Evolutionary conservation across 176 grass and related monocot genomes (phyloP).

Genomic region (Aegilops sharonensis): DNA sequence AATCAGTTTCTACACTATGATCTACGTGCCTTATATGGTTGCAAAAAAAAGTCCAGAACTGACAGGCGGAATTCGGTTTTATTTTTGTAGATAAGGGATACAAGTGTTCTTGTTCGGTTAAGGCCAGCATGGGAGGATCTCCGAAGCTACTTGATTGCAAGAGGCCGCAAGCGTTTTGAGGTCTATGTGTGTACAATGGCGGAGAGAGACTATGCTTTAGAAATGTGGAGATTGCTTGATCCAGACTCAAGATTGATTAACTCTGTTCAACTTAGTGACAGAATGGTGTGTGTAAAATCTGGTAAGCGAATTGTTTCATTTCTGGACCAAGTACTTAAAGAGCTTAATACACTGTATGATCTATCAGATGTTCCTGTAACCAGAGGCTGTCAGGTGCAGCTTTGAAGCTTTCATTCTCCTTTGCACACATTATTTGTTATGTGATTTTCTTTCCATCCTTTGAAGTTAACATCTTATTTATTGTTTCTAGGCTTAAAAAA

Average conservation of each 20-base stretch:
- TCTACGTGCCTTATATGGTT: neutral
- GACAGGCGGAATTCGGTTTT: neutral
- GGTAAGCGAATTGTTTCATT: conserved; percentile 45
- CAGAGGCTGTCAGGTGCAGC: conserved; percentile 1
- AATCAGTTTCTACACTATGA: neutral
- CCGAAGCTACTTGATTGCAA: conserved; percentile 90
- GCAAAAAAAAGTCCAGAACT: neutral
- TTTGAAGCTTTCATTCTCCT: neutral
- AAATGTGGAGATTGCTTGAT: conserved; percentile 99
- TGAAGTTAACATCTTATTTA: conserved; percentile 22
- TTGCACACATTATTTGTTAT: neutral
- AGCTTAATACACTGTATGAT: neutral
- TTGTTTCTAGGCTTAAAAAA: conserved; percentile 65
- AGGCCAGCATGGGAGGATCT: conserved; percentile 98
- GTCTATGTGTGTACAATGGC: conserved; percentile 99
- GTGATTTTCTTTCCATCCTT: conserved; percentile 27
- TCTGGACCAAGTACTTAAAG: neutral
- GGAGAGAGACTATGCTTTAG: conserved; percentile 98
- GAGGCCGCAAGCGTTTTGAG: conserved; percentile 96
- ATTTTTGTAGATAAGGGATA: conserved; percentile 80
- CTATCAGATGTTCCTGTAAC: neutral
- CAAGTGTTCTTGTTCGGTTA: conserved; percentile 92
- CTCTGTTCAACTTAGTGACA: conserved; percentile 73
- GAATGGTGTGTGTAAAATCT: conserved; percentile 97
- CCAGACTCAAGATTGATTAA: conserved; percentile 90